Evolutionary conservation across 805 yeast species (phyloP), one percentile per base, ranked within the genome.

Genomic region (Spathaspora arborariae): DNA sequence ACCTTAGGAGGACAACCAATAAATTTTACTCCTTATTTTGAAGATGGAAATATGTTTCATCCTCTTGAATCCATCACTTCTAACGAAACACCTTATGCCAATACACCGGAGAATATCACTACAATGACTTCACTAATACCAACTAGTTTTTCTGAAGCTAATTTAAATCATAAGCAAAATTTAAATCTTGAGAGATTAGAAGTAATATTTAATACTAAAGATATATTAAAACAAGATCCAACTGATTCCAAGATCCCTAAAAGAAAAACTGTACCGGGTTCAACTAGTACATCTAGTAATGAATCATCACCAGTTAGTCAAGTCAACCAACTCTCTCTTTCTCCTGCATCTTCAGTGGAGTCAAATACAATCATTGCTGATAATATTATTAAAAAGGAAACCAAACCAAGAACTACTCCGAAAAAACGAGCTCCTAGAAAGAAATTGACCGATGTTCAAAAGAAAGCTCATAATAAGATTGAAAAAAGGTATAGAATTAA

Each of bases 401-500:
- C 22, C 39, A 30, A 48, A 27, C 44, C 43, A 26, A 48, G 41
- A 19, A 27, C 20, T 20, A 30, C 19, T 11, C 37, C 50, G 5
- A 58, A 48, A 39, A 74, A 68, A 59, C 69, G 80, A 59, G 75
- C 79, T 11, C 77, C 78, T 40, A 65, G 83, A 58, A 79, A 80
- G 63, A 72, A 81, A 61, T 60, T 79, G 45, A 78, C 84, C 7
- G 70, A 72, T 5, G 73, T 75, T 53, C 89, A 84, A 63, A 81
- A 83, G 54, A 80, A 80, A 55, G 88, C 88, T 0, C 91, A 84
- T 59, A 84, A 84, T 65, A 80, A 79, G 62, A 82, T 84, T 51
- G 90, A 84, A 58, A 81, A 84, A 59, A 76, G 83, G 49, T 84
- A 84, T 62, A 69, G 89, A 59, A 82, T 82, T 50, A 84, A 84